Conservation (phyloP, 345 rosid genomes). For the Linum tenue region DNA sequence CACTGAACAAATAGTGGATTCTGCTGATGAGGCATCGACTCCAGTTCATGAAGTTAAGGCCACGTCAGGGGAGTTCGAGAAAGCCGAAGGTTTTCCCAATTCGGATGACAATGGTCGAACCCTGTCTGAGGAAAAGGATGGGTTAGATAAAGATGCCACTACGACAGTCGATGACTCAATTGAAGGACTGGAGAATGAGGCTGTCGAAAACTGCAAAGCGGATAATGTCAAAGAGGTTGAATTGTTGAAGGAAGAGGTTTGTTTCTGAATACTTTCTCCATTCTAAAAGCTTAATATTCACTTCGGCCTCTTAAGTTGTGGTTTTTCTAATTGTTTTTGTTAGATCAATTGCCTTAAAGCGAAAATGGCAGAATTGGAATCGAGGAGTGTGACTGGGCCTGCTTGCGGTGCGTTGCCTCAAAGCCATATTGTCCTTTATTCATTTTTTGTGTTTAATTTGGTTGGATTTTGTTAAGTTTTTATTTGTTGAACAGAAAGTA, state of each 20-base stretch:
- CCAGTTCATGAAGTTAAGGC: conserved; percentile 18
- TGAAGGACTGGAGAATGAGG: conserved; percentile 23
- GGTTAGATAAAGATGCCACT: conserved; percentile 23
- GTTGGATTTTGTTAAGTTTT: conserved; percentile 5
- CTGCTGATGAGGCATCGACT: conserved; percentile 23
- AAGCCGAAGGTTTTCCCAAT: conserved; percentile 25
- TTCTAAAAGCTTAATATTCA: neutral
- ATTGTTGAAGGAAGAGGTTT: conserved; percentile 61
- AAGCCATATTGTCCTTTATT: conserved; percentile 11
- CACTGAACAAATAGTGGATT: conserved; percentile 15
- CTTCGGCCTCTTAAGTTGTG: neutral
- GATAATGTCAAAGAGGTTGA: conserved; percentile 33
- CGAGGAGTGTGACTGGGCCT: conserved; percentile 23
- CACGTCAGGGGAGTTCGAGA: conserved; percentile 18
- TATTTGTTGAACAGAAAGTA: conserved; percentile 33
- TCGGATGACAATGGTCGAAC: conserved; percentile 17
- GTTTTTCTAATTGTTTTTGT: conserved; percentile 14
- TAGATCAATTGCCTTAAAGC: conserved; percentile 62
- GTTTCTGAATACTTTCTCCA: neutral
- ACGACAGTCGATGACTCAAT: conserved; percentile 16
- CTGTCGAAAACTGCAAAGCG: conserved; percentile 20
- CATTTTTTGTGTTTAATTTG: conserved; percentile 3
- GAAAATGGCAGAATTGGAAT: conserved; percentile 59
- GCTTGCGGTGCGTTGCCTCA: conserved; percentile 14
- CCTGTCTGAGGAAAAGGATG: conserved; percentile 20